Evolutionary conservation across 305 asterid species (phyloP).

Genomic region (Fraxinus sp.): DNA sequence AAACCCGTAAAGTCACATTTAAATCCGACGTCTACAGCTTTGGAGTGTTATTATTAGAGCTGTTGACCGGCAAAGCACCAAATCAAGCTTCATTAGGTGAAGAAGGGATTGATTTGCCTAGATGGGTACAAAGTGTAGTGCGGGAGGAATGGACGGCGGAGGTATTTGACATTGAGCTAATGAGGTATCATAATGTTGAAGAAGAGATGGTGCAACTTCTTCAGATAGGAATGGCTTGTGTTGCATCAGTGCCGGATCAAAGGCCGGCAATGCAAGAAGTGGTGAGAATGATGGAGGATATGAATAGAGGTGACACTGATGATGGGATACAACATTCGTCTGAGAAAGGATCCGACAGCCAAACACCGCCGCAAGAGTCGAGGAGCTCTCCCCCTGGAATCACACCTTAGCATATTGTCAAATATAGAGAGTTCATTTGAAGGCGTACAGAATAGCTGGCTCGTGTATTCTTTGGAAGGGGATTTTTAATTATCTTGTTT

Average conservation of each 20-base stretch:
- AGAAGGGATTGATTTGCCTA: constrained; percentile 92
- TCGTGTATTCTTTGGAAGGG: constrained; percentile 39
- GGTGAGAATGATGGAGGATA: constrained; percentile 83
- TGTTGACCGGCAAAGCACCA: constrained; percentile 92
- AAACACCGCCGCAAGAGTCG: constrained; percentile 70
- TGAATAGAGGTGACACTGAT: constrained; percentile 71
- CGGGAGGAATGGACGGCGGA: constrained; percentile 99
- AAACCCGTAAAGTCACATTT: constrained; percentile 72
- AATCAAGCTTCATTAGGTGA: constrained; percentile 94
- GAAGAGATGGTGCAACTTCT: constrained; percentile 99
- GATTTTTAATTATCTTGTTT: constrained; percentile 33
- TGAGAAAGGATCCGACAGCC: constrained; percentile 78
- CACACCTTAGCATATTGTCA: constrained; percentile 44
- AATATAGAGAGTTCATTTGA: not conserved
- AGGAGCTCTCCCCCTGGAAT: constrained; percentile 65
- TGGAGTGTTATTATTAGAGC: constrained; percentile 79
- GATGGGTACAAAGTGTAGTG: constrained; percentile 99
- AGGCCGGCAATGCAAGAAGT: constrained; percentile 79
- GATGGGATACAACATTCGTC: constrained; percentile 77
- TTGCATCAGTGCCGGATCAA: constrained; percentile 76
- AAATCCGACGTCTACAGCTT: constrained; percentile 92
- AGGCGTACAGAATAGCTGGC: constrained; percentile 25
- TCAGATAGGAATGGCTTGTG: constrained; percentile 97
- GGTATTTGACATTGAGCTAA: constrained; percentile 92
- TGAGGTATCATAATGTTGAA: constrained; percentile 90